phyloP scores from a whole-genome alignment of 139 green algal genomes.

The Chlorella sp. region DNA sequence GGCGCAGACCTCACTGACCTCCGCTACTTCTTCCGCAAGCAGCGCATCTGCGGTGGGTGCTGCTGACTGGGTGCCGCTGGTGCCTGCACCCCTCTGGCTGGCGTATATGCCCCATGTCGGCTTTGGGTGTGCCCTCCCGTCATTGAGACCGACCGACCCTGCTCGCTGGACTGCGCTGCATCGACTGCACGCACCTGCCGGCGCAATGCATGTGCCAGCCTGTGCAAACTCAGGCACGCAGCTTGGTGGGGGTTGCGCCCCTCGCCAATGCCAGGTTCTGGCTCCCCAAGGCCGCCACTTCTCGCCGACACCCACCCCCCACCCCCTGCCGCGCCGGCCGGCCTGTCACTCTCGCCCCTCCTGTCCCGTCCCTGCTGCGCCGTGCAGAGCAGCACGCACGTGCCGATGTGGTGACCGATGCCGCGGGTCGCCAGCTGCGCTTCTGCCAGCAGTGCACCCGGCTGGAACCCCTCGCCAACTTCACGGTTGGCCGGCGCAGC shows the following conservation, averaged over 20 bases:
- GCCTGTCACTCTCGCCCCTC: not conserved
- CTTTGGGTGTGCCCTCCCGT: too few species aligned
- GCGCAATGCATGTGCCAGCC: too few species aligned
- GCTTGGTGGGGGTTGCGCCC: too few species aligned
- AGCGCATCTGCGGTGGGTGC: conserved; percentile 21
- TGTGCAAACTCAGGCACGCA: too few species aligned
- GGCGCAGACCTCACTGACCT: not conserved
- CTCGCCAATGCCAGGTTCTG: too few species aligned
- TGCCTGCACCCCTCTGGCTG: too few species aligned
- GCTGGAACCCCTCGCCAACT: not conserved
- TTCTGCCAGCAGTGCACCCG: conserved; percentile 23
- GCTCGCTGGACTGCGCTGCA: too few species aligned
- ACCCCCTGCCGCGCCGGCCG: not conserved
- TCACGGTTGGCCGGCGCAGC: not conserved
- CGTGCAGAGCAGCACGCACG: conserved; percentile 4
- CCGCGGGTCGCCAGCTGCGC: not conserved
- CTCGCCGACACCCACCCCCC: too few species aligned
- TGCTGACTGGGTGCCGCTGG: too few species aligned
- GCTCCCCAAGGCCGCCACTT: too few species aligned
- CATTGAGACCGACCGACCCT: too few species aligned
- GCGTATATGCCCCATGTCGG: not conserved
- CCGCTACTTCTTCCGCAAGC: conserved; percentile 18
- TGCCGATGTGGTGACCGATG: conserved; percentile 7
- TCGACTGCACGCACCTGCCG: too few species aligned
- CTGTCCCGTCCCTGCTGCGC: not conserved